Evolutionary conservation across 2,329 filamentous ascomycete species (phyloP).

Genomic region (Daldinia sp.): DNA sequence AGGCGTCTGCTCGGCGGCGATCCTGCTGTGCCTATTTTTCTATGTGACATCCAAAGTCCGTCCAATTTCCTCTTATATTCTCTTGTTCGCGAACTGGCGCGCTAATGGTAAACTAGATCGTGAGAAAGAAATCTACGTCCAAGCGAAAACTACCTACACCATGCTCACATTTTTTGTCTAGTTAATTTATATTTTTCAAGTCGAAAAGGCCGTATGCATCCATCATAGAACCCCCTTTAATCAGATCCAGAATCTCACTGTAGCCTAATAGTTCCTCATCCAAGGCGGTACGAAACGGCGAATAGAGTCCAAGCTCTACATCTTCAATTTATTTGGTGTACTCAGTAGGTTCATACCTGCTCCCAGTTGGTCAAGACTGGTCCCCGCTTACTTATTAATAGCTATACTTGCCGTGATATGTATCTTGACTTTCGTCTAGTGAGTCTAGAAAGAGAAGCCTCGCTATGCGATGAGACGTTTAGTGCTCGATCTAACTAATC

Average conservation of each 20-base stretch:
- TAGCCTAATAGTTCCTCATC: constrained; percentile 62
- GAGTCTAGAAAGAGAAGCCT: constrained; percentile 41
- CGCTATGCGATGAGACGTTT: neutral
- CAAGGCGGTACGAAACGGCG: constrained; percentile 60
- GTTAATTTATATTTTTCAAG: constrained; percentile 71
- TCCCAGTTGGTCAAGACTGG: neutral
- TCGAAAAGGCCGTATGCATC: constrained; percentile 66
- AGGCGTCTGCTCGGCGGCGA: constrained; percentile 63
- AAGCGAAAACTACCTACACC: neutral
- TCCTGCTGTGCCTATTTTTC: constrained; percentile 67
- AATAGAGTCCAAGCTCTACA: constrained; percentile 64
- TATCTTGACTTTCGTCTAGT: constrained; percentile 69
- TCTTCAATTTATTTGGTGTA: constrained; percentile 69
- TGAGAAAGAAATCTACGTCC: constrained; percentile 1
- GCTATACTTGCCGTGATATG: constrained; percentile 57
- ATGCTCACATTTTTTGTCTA: constrained; percentile 35
- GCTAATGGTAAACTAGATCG: constrained; percentile 17
- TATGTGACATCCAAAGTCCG: constrained; percentile 70
- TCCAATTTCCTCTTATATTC: constrained; percentile 2
- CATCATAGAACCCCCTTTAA: neutral
- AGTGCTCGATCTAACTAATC: neutral
- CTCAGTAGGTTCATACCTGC: constrained; percentile 47
- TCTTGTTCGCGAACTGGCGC: neutral
- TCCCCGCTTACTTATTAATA: constrained; percentile 38
- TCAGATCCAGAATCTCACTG: constrained; percentile 20